phyloP scores from a whole-genome alignment of 2,329 filamentous ascomycete genomes.

The Clonostachys rhizophaga region DNA sequence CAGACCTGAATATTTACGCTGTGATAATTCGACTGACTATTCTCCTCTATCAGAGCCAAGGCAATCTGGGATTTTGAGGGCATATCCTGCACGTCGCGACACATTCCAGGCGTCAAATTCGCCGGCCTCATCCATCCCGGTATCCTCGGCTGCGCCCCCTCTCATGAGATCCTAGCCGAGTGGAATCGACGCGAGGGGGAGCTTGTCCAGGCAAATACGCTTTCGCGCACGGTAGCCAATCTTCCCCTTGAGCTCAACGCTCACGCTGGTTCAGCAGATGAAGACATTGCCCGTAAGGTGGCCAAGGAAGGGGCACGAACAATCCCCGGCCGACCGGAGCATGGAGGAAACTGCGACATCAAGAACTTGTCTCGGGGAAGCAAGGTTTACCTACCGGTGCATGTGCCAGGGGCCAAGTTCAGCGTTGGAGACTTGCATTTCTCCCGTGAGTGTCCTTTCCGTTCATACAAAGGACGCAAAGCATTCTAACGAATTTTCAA shows the following conservation, averaged over 20 bases:
- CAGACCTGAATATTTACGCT: neutral
- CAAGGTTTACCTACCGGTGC: constrained; percentile 84
- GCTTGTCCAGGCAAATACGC: constrained; percentile 56
- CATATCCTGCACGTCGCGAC: constrained; percentile 72
- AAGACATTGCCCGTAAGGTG: constrained; percentile 58
- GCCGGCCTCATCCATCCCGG: constrained; percentile 87
- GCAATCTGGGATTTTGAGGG: constrained; percentile 56
- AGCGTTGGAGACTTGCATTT: constrained; percentile 87
- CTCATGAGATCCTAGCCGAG: constrained; percentile 66
- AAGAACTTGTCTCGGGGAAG: constrained; percentile 77
- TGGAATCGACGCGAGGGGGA: constrained; percentile 85
- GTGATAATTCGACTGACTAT: neutral
- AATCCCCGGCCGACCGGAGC: constrained; percentile 78
- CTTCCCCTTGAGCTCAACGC: constrained; percentile 68
- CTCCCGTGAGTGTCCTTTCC: constrained; percentile 35
- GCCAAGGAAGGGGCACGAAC: constrained; percentile 78
- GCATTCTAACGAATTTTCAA: neutral
- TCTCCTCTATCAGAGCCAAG: constrained; percentile 33
- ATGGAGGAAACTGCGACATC: constrained; percentile 89
- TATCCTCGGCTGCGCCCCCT: constrained; percentile 86
- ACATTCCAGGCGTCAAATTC: constrained; percentile 84
- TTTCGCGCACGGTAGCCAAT: constrained; percentile 67
- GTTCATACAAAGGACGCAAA: too few species aligned
- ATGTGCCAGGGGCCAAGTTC: constrained; percentile 84
- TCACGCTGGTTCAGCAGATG: constrained; percentile 64